Evolutionary conservation across 176 grass and related monocot genomes (phyloP).

Genomic region (Eleusine indica): DNA sequence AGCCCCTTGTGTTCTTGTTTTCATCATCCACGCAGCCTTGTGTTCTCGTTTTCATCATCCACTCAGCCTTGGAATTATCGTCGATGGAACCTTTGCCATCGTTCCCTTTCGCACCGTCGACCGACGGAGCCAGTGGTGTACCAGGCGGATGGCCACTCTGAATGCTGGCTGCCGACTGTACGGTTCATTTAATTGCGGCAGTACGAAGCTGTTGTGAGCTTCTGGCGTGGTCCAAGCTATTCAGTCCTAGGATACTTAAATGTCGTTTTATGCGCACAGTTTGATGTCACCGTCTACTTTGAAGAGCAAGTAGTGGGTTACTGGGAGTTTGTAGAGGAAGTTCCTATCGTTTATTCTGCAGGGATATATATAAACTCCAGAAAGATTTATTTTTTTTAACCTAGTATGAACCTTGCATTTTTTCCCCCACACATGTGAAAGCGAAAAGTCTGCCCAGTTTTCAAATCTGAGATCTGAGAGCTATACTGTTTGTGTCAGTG

Average conservation of each 20-base stretch:
- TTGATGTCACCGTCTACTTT: neutral
- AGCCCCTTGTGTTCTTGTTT: neutral
- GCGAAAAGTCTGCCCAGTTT: no score
- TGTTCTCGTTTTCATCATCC: neutral
- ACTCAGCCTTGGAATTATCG: neutral
- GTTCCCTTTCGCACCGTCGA: no score
- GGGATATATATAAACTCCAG: no score
- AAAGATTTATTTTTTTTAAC: no score
- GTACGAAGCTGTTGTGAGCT: neutral
- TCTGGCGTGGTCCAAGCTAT: neutral
- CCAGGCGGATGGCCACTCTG: neutral
- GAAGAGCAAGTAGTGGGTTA: neutral
- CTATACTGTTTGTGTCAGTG: no score
- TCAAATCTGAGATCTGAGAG: no score
- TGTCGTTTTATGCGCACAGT: neutral
- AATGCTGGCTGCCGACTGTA: slow-evolving; percentile 8
- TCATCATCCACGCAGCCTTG: neutral
- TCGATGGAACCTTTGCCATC: neutral
- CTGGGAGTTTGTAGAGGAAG: no score
- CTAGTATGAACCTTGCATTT: no score
- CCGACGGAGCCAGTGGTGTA: no score
- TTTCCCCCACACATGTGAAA: no score
- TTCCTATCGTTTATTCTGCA: no score
- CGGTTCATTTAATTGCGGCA: neutral
- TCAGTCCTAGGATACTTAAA: slow-evolving; percentile 9